A percentile compares a stretch with the other conserved stretches of the same genome.
phyloP scores from a whole-genome alignment of 139 green algal species.

The Micractinium conductrix region DNA sequence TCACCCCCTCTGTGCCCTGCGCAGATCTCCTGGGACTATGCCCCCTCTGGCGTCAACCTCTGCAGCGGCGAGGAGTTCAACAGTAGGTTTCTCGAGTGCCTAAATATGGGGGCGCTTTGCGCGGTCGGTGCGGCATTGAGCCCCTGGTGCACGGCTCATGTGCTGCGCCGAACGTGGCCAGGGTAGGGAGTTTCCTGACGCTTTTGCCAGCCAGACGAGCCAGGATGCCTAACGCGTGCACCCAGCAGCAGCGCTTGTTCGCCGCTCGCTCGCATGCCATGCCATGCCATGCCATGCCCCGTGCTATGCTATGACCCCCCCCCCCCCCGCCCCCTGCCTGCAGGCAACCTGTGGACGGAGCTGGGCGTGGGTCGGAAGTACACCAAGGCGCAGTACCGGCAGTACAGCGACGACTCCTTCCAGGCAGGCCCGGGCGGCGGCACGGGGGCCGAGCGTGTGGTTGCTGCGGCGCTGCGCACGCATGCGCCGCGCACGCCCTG shows the following conservation, averaged over 20 bases:
- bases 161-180: background rate
- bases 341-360: constrained; percentile 24
- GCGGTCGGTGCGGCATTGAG: no score
- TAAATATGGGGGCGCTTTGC: no score
- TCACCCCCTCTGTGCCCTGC: background rate
- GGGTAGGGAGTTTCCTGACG: background rate
- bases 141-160: background rate
- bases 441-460: background rate
- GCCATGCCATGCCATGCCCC: background rate
- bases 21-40: constrained; percentile 17
- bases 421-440: background rate
- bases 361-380: constrained; percentile 41
- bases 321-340: background rate
- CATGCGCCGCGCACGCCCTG: background rate
- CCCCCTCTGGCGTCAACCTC: constrained; percentile 21
- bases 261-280: background rate
- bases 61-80: constrained; percentile 7
- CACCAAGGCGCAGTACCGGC: constrained; percentile 54
- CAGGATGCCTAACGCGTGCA: no score
- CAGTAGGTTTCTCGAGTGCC: background rate
- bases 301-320: background rate
- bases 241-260: no score
- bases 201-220: no score
- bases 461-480: background rate
- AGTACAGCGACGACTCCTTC: constrained; percentile 57